These are phyloP conservation scores for Phyllosticta capitalensis DNA, from an alignment of 2,329 filamentous ascomycete species.

Conservation along the genomic window DNA sequence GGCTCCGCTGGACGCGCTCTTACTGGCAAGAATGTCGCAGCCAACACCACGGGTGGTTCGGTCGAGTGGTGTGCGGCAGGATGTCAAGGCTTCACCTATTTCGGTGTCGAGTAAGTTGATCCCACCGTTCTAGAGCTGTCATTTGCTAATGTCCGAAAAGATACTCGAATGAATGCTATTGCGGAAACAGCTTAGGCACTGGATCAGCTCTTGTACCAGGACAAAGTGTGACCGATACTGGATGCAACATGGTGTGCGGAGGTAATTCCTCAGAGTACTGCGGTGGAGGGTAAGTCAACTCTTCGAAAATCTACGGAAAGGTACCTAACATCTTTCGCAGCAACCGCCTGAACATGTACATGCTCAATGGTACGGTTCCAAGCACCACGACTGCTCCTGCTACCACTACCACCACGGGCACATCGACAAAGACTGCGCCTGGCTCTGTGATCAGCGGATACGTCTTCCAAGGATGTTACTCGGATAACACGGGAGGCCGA, in stretches of 20 bases:
- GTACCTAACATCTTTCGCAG: constrained; percentile 15
- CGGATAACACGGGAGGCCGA: not conserved
- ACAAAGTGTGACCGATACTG: constrained; percentile 12
- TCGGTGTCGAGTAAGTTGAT: constrained; percentile 29
- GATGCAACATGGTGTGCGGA: constrained; percentile 20
- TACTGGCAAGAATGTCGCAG: constrained; percentile 15
- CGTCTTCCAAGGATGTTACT: not conserved
- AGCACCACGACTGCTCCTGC: not conserved
- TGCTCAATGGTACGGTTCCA: no score
- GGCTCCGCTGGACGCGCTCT: constrained; percentile 19
- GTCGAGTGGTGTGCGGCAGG: constrained; percentile 30
- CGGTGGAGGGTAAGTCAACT: constrained; percentile 19
- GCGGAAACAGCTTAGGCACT: constrained; percentile 15
- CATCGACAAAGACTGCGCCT: not conserved
- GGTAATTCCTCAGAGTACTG: constrained; percentile 20
- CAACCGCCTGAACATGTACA: not conserved
- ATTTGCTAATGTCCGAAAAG: not conserved
- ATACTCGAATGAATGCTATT: constrained; percentile 14
- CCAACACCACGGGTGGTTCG: constrained; percentile 23
- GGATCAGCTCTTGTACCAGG: constrained; percentile 7
- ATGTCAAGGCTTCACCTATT: constrained; percentile 28
- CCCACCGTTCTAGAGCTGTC: no score
- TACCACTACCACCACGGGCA: not conserved
- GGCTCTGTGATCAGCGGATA: not conserved
- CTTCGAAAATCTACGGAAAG: no score